Conservation (phyloP, 1,139 yeast species). For the Pneumocystis jirovecii region DNA sequence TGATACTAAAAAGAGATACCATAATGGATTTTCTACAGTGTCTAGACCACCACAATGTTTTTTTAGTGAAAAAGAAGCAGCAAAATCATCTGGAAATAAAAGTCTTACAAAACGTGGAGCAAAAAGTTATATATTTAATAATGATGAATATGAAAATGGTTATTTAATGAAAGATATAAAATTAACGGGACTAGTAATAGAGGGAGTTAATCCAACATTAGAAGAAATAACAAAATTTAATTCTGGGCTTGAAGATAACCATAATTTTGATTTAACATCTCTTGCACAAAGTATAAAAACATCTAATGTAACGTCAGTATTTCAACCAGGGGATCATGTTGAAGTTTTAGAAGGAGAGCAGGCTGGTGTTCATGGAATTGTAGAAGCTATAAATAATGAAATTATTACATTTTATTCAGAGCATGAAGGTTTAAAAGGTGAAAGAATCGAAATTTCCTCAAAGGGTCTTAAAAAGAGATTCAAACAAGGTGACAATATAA, state of each 20-base stretch:
- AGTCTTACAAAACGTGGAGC: constrained; percentile 47
- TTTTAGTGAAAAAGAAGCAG: constrained; percentile 58
- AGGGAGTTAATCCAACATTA: constrained; percentile 71
- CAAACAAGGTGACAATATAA: constrained; percentile 85
- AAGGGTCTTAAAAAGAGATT: constrained; percentile 73
- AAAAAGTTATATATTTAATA: constrained; percentile 56
- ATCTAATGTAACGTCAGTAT: constrained; percentile 38
- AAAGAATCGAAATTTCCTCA: constrained; percentile 40
- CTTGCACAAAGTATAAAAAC: constrained; percentile 62
- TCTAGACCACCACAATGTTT: constrained; percentile 72
- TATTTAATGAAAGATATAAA: constrained; percentile 75
- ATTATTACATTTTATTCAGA: constrained; percentile 24
- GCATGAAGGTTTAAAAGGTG: constrained; percentile 28
- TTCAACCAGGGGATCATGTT: constrained; percentile 90
- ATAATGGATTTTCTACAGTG: constrained; percentile 23
- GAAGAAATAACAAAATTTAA: constrained; percentile 80
- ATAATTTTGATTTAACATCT: constrained; percentile 70
- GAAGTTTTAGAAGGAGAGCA: constrained; percentile 89
- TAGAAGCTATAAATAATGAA: constrained; percentile 31
- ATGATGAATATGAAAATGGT: constrained; percentile 84
- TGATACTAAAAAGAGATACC: constrained; percentile 32
- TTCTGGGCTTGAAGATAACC: constrained; percentile 41
- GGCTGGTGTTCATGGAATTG: constrained; percentile 73
- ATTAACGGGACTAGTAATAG: constrained; percentile 64
- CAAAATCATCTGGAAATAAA: constrained; percentile 43